Base-by-base conservation (phyloP, 345 rosid genomes). In the Syzygium jambos region DNA sequence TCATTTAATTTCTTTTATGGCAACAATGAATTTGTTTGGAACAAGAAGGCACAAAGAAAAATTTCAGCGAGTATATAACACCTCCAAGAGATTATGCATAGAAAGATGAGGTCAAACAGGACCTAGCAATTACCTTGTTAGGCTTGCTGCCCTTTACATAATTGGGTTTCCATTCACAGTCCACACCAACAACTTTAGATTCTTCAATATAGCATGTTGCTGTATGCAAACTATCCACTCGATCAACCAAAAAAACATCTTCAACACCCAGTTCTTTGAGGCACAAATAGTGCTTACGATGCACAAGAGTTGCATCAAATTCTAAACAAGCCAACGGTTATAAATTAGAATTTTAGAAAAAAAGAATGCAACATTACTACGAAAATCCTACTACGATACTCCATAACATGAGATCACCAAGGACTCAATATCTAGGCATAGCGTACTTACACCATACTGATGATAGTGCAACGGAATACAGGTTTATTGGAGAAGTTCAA, bases 111-210 rank as follows among this genome's bases (percentile, higher is more conserved):
- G 52, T 61, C 52, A 85, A 85, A 41, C 51, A 43, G 51, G 8
- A 63, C 87, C 29, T 49, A 52, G 52, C 11, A 85, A 52, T 77
- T 92, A 97, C 99, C 96, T 93, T 94, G 94, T 92, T 96, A 34
- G 94, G 95, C 90, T 92, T 92, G 91, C 93, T 86, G 85, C 98
- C 98, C 92, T 94, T 96, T 25, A 51, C 89, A 90, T 92, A 93
- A 93, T 95, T 98, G 46, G 99, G 99, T 90, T 96, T 98, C 99
- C 99, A 97, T 92, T 97, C 99, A 90, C 97, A 96, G 90, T 97
- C 99, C 89, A 96, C 13, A 41, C 98, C 99, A 52, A 95, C 93
- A 52, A 97, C 95, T 92, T 92, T 97, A 90, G 95, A 93, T 88
- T 84, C 94, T 91, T 95, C 95, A 84, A 97, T 93, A 88, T 89